Conservation (phyloP, 2,329 filamentous ascomycete genomes). For the Cercospora berteroae region DNA sequence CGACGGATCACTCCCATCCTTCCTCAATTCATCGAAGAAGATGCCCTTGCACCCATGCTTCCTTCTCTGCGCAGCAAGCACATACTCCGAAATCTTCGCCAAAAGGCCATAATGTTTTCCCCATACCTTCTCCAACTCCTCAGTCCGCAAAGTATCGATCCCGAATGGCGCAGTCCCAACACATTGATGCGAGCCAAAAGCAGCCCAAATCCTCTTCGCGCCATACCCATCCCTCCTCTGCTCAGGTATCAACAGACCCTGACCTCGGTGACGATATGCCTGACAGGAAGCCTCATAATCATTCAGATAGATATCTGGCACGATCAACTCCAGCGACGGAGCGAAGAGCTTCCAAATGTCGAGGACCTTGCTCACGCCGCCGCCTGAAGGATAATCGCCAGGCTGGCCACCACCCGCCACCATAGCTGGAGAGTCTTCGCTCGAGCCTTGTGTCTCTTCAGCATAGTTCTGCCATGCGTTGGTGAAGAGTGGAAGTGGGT, state of each 20-base stretch:
- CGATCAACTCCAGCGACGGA: conserved; percentile 47
- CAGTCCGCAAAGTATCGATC: conserved; percentile 44
- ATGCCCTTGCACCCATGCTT: conserved; percentile 42
- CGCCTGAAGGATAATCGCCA: conserved; percentile 46
- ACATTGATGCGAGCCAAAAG: conserved; percentile 43
- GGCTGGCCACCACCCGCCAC: too few species aligned
- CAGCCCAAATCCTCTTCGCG: conserved; percentile 44
- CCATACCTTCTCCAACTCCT: conserved; percentile 33
- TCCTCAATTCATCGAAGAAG: conserved; percentile 43
- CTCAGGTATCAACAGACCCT: too few species aligned
- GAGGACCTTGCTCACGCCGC: conserved; percentile 43
- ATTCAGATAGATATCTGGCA: conserved; percentile 52
- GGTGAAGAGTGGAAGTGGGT: too few species aligned
- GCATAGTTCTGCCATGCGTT: too few species aligned
- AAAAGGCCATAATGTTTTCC: conserved; percentile 46
- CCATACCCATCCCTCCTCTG: conserved; percentile 33
- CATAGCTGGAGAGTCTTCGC: too few species aligned
- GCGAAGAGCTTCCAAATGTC: conserved; percentile 49
- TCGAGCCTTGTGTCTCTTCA: too few species aligned
- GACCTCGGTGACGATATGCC: too few species aligned
- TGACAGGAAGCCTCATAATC: too few species aligned
- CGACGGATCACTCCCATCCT: conserved; percentile 34
- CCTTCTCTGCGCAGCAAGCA: conserved; percentile 44
- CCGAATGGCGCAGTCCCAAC: conserved; percentile 45
- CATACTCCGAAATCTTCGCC: conserved; percentile 35